Evolutionary conservation across 495 filamentous ascomycete genomes (phyloP), one percentile per base, ranked within the genome.

Genomic region (Letharia columbiana): DNA sequence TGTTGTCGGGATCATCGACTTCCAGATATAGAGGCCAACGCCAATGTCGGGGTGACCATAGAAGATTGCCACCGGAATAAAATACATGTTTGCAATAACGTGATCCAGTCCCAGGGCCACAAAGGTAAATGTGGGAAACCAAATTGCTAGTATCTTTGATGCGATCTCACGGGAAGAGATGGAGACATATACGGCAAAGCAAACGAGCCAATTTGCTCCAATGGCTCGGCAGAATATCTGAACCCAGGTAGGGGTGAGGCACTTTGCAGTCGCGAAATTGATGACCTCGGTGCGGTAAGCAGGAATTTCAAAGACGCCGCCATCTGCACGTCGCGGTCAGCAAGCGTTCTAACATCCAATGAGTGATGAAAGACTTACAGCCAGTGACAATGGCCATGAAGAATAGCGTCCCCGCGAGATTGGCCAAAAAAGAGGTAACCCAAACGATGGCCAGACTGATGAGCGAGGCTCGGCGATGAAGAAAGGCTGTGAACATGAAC

Each of bases 81-180:
- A 85, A 45, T 84, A 86, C 83, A 86, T 87, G 68, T 86, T 87
- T 54, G 84, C 84, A 39, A 87, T 82, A 56, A 86, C 84, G 73
- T 87, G 85, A 49, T 87, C 84, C 9, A 86, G 77, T 0, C 81
- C 82, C 8, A 87, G 75, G 13, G 77, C 79, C 20, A 85, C 84
- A 68, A 86, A 87, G 13, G 80, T 80, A 62, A 85, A 84, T 31
- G 83, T 83, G 0, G 84, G 84, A 73, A 79, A 84, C 84, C 86
- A 87, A 72, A 87, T 86, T n/a, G 81, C 81, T 31, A 82, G 74
- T 11, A 87, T 75, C 72, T 86, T 87, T 20, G 81, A 81, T 35
- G 76, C 74, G 18, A 85, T 71, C 66, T 85, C 83, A 11, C 81
- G 79, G n/a, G 80, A 80, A 62, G 81, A 80, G 49, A 83, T 70